Evolutionary conservation across 2,329 filamentous ascomycete genomes (phyloP).

Genomic region (Aspergillus aculeatinus): DNA sequence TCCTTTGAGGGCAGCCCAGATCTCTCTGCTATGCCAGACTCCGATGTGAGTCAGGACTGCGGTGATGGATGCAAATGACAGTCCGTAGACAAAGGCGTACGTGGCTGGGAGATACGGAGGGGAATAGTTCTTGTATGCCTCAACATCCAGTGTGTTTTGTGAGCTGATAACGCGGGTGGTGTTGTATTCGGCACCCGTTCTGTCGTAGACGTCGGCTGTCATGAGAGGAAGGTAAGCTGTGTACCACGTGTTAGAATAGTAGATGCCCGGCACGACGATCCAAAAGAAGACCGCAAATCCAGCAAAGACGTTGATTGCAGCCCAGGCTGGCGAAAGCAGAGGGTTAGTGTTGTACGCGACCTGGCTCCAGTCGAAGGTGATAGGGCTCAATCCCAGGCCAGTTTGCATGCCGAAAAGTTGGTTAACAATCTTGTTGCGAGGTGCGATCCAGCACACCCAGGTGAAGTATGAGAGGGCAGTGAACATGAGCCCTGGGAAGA

Average conservation of each 20-base stretch:
- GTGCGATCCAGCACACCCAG: slow-evolving; percentile 52
- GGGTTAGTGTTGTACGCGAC: slow-evolving; percentile 36
- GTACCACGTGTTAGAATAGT: slow-evolving; percentile 52
- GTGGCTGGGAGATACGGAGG: slow-evolving; percentile 62
- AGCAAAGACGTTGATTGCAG: slow-evolving; percentile 34
- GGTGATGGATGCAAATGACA: slow-evolving; percentile 64
- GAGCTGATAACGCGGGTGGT: slow-evolving; percentile 56
- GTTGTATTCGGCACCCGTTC: slow-evolving; percentile 59
- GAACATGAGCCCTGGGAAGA: slow-evolving; percentile 53
- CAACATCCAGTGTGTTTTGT: slow-evolving; percentile 56
- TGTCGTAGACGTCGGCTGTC: slow-evolving; percentile 59
- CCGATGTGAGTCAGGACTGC: slow-evolving; percentile 43
- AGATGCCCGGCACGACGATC: slow-evolving; percentile 33
- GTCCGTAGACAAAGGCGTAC: slow-evolving; percentile 53
- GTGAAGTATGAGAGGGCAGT: slow-evolving; percentile 51
- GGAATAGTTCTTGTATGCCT: slow-evolving; percentile 62
- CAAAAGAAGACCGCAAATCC: slow-evolving; percentile 29
- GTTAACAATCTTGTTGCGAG: slow-evolving; percentile 48
- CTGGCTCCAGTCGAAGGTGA: slow-evolving; percentile 37
- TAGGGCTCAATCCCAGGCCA: slow-evolving; percentile 30
- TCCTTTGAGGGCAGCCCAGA: slow-evolving; percentile 28
- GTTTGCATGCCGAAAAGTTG: slow-evolving; percentile 46
- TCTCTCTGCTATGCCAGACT: slow-evolving; percentile 31
- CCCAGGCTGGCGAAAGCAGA: slow-evolving; percentile 32
- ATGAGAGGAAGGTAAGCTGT: slow-evolving; percentile 61